These are phyloP conservation scores for Stromatinia cepivora DNA, from an alignment of 2,329 filamentous ascomycete species.

Conservation along the genomic window DNA sequence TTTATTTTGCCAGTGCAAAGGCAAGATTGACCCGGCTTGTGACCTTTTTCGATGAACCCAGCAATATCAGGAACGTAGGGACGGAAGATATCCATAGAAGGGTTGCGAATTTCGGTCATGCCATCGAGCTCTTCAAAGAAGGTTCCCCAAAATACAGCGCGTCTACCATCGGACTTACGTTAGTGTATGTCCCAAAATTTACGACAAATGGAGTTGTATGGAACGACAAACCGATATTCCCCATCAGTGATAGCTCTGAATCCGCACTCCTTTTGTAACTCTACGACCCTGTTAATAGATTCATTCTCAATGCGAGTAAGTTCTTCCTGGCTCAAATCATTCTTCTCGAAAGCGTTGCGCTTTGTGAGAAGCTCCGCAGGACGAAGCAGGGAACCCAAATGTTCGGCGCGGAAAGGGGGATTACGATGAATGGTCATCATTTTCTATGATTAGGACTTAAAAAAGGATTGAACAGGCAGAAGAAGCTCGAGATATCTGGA, in stretches of 20 bases:
- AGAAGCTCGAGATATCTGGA: not conserved
- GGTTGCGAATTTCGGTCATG: constrained; percentile 35
- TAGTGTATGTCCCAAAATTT: not conserved
- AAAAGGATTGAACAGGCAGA: not conserved
- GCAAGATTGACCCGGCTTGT: constrained; percentile 49
- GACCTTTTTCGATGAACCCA: constrained; percentile 47
- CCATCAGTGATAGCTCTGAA: constrained; percentile 60
- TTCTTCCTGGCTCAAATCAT: constrained; percentile 48
- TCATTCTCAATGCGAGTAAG: constrained; percentile 52
- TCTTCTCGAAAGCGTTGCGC: constrained; percentile 55
- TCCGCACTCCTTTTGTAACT: constrained; percentile 57
- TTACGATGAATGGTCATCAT: constrained; percentile 29
- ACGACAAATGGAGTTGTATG: not conserved
- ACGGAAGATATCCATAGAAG: constrained; percentile 44
- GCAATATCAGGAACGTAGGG: constrained; percentile 45
- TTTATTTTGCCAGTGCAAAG: constrained; percentile 51
- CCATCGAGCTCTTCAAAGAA: constrained; percentile 38
- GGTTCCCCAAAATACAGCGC: constrained; percentile 38
- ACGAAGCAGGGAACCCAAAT: constrained; percentile 63
- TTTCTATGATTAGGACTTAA: not conserved
- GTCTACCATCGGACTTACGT: constrained; percentile 24
- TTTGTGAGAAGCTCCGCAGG: constrained; percentile 57
- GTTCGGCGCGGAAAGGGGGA: constrained; percentile 62
- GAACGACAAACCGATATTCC: constrained; percentile 47
- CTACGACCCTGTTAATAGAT: constrained; percentile 58